Percentiles rank a stretch among this genome's conserved stretches.
These are phyloP conservation scores for Cutaneotrichosporon cyanovorans DNA, from an alignment of 1,284 basidiomycete species.

Conservation along the genomic window DNA sequence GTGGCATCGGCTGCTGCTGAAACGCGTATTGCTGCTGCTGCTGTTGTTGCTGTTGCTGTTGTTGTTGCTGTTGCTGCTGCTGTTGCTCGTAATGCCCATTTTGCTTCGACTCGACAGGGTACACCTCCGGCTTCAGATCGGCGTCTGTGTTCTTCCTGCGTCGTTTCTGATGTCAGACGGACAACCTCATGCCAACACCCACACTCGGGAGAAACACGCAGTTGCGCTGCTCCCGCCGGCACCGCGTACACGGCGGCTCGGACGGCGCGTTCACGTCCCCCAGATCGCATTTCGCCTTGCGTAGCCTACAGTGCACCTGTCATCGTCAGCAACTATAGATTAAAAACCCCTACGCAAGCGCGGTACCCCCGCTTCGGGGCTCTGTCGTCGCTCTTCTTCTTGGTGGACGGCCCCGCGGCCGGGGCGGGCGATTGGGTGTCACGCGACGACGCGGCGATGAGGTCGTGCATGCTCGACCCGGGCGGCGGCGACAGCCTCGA, in stretches of 20 bases:
- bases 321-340: background rate
- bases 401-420: slow-evolving; percentile 1
- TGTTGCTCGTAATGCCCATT: background rate
- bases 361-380: slow-evolving; percentile 39
- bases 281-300: slow-evolving; percentile 48
- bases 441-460: slow-evolving; percentile 3
- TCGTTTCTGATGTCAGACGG: slow-evolving; percentile 26
- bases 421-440: background rate
- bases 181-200: slow-evolving; percentile 6
- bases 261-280: slow-evolving; percentile 47
- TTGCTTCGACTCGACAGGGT: background rate
- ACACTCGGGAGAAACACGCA: slow-evolving; percentile 47
- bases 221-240: slow-evolving; percentile 45
- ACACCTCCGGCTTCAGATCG: slow-evolving; percentile 12
- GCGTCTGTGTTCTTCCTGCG: slow-evolving; percentile 26
- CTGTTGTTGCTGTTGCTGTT: background rate
- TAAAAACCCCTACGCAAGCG: slow-evolving; percentile 41
- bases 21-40: background rate
- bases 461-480: slow-evolving; percentile 15
- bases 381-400: slow-evolving; percentile 20
- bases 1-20: background rate
- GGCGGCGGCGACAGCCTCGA: slow-evolving; percentile 32
- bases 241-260: slow-evolving; percentile 47
- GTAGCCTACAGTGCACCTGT: slow-evolving; percentile 42
- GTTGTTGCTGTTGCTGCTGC: background rate